These are phyloP conservation scores for Potentilla sterilis DNA, from an alignment of 306 rosid genomes.

Conservation along the genomic window DNA sequence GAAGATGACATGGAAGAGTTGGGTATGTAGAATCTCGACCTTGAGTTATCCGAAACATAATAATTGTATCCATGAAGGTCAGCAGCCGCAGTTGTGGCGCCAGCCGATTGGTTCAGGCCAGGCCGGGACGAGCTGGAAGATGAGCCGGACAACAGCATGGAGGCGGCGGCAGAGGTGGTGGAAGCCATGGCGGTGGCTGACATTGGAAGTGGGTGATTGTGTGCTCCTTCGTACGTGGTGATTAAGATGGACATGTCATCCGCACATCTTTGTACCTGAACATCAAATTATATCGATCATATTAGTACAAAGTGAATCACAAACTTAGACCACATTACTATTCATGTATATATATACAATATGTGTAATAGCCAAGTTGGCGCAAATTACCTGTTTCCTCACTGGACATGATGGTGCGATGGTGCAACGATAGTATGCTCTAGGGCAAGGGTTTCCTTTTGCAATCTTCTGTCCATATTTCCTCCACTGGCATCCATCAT, in stretches of 20 bases:
- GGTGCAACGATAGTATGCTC: slow-evolving; percentile 97
- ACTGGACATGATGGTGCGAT: slow-evolving; percentile 85
- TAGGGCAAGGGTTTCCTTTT: slow-evolving; percentile 94
- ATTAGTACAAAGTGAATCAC: not conserved
- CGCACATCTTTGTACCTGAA: slow-evolving; percentile 85
- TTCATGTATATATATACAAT: not conserved
- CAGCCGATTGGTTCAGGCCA: slow-evolving; percentile 17
- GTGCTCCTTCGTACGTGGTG: slow-evolving; percentile 92
- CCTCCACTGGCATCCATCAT: slow-evolving; percentile 98
- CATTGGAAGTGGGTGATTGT: slow-evolving; percentile 82
- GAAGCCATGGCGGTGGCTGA: slow-evolving; percentile 96
- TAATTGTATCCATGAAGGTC: slow-evolving; percentile 56
- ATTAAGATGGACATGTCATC: slow-evolving; percentile 80
- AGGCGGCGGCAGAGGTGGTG: slow-evolving; percentile 89
- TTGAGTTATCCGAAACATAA: slow-evolving; percentile 49
- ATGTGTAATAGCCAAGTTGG: not conserved
- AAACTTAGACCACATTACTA: not conserved
- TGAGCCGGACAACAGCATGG: slow-evolving; percentile 81
- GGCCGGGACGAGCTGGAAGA: slow-evolving; percentile 34
- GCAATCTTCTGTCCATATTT: slow-evolving; percentile 96
- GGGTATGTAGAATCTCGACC: slow-evolving; percentile 44
- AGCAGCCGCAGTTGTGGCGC: slow-evolving; percentile 10
- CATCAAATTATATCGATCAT: not conserved
- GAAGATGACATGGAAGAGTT: slow-evolving; percentile 65
- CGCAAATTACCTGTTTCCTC: slow-evolving; percentile 64